These are phyloP conservation scores for Metschnikowia aberdeeniae DNA, from an alignment of 805 yeast genomes.

Conservation along the genomic window DNA sequence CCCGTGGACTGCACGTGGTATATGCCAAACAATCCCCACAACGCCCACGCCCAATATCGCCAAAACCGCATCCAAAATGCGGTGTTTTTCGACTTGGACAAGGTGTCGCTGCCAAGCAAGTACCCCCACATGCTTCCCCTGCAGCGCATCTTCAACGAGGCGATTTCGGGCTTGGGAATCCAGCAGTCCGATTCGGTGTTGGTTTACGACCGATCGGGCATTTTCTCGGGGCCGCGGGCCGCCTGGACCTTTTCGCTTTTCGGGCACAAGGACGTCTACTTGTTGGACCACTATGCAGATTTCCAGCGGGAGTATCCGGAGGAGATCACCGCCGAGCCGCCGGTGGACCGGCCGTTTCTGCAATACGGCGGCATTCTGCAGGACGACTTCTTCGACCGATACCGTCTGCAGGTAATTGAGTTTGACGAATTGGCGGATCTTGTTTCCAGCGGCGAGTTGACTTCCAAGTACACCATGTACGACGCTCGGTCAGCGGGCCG, in stretches of 20 bases:
- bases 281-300: slow-evolving; percentile 64
- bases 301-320: slow-evolving; percentile 45
- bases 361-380: slow-evolving; percentile 20
- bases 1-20: slow-evolving; percentile 93
- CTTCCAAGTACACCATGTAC: slow-evolving; percentile 48
- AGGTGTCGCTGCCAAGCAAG: slow-evolving; percentile 39
- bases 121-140: slow-evolving; percentile 93
- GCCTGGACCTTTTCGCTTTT: slow-evolving; percentile 85
- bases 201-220: slow-evolving; percentile 80
- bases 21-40: slow-evolving; percentile 68
- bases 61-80: slow-evolving; percentile 41
- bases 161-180: slow-evolving; percentile 56
- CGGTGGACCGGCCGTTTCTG: slow-evolving; percentile 6
- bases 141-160: slow-evolving; percentile 47
- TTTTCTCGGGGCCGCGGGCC: slow-evolving; percentile 85
- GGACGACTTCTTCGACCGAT: slow-evolving; percentile 30
- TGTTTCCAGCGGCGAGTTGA: slow-evolving; percentile 46
- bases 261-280: slow-evolving; percentile 65
- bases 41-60: slow-evolving; percentile 54
- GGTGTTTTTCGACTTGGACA: slow-evolving; percentile 18
- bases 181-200: slow-evolving; percentile 55
- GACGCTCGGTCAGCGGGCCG: slow-evolving; percentile 82
- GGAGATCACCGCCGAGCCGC: slow-evolving; percentile 14
- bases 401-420: slow-evolving; percentile 48
- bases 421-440: slow-evolving; percentile 65